phyloP scores from a whole-genome alignment of 129 eudicot genomes.

The Saussurea involucrata region DNA sequence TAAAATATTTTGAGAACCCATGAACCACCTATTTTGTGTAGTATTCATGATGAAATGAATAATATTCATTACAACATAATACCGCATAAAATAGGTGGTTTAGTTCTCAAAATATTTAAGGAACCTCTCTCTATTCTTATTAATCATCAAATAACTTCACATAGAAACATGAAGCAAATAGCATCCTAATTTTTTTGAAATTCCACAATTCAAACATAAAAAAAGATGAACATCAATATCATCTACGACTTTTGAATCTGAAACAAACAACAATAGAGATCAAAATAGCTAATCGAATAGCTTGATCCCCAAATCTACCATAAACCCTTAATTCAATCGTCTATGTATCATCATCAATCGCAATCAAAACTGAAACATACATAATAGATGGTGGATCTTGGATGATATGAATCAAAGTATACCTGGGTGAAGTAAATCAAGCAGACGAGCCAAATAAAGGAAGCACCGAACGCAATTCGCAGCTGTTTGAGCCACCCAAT shows the following conservation, averaged over 20 bases:
- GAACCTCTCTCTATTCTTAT: not conserved
- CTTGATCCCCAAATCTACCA: slow-evolving; percentile 4
- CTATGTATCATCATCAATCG: not conserved
- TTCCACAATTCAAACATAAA: not conserved
- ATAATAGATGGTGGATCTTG: not conserved
- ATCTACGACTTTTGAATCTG: not conserved
- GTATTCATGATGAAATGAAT: too few species aligned
- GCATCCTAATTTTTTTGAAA: not conserved
- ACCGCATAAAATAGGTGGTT: too few species aligned
- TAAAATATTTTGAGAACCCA: too few species aligned
- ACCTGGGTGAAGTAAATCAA: slow-evolving; percentile 98
- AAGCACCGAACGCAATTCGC: slow-evolving; percentile 76
- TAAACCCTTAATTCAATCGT: not conserved
- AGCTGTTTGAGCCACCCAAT: slow-evolving; percentile 62
- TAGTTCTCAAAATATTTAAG: too few species aligned
- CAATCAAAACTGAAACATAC: not conserved
- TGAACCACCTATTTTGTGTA: too few species aligned
- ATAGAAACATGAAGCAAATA: not conserved
- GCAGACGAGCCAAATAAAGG: slow-evolving; percentile 92
- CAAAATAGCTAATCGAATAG: slow-evolving; percentile 5
- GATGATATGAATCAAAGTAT: not conserved
- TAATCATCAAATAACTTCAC: not conserved
- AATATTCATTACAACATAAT: too few species aligned
- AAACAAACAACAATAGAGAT: not conserved
- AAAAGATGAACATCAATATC: not conserved